Conservation (phyloP, 1,284 basidiomycete genomes). For the Kalmanozyma brasiliensis region DNA sequence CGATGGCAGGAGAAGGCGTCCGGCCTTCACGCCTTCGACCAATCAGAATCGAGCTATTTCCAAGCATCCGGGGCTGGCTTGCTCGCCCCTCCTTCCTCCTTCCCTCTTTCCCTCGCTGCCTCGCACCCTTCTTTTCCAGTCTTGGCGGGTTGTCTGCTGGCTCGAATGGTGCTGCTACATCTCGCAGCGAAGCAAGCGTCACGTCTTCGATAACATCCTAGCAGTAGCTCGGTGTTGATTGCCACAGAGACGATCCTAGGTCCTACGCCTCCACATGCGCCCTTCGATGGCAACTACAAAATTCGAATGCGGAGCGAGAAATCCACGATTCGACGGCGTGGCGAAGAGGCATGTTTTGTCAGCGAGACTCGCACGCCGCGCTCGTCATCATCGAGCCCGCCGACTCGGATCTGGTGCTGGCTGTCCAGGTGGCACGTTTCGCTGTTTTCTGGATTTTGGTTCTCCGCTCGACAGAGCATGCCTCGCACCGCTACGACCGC, state of each 20-base stretch:
- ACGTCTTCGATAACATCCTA: no score
- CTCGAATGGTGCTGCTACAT: no score
- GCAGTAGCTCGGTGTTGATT: no score
- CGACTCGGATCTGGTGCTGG: no score
- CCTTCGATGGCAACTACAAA: conserved; percentile 14
- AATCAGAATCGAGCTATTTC: conserved; percentile 47
- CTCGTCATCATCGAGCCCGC: no score
- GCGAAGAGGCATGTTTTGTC: conserved; percentile 21
- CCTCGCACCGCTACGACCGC: no score
- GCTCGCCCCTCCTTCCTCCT: not conserved
- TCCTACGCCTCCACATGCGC: conserved; percentile 20
- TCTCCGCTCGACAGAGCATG: conserved; percentile 17
- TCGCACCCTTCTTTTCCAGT: not conserved
- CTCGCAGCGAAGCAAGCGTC: no score
- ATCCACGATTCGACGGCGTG: not conserved
- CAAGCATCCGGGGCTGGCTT: no score
- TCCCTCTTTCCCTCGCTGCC: not conserved
- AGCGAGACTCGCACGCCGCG: conserved; percentile 6
- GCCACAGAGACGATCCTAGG: no score
- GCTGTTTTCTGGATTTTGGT: conserved; percentile 20
- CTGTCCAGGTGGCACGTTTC: conserved; percentile 4
- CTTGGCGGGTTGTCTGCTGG: no score
- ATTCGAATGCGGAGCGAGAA: not conserved
- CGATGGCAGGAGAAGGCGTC: no score
- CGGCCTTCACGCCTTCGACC: conserved; percentile 4